Percentiles rank a stretch among this genome's conserved stretches.
phyloP scores from a whole-genome alignment of 78 protist species.

The Chrysochromulina parva region DNA sequence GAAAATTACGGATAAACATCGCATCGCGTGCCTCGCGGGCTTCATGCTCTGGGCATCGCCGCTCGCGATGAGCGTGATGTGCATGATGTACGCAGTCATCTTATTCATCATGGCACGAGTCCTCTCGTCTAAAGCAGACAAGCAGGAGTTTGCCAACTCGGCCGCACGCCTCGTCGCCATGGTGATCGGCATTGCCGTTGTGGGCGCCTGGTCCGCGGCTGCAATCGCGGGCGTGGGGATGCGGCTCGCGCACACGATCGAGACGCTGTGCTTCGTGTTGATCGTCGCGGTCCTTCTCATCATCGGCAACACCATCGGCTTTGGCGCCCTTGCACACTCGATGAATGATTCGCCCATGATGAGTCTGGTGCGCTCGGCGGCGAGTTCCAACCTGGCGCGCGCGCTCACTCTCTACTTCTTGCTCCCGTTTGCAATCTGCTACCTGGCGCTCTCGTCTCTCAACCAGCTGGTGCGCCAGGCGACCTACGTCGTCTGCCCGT shows the following conservation, averaged over 20 bases:
- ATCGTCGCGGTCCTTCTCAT: background rate
- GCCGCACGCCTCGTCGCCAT: no score
- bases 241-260: background rate
- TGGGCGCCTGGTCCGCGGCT: background rate
- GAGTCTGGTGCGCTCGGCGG: no score
- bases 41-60: no score
- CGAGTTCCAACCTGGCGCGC: background rate
- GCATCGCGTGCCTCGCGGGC: no score
- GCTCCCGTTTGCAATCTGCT: background rate
- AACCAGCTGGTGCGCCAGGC: background rate
- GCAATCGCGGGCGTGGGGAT: background rate
- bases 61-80: no score
- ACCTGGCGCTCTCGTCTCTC: background rate
- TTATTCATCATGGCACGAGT: no score
- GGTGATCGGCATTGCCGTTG: no score
- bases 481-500: background rate
- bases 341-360: background rate
- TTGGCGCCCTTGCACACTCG: background rate
- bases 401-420: background rate
- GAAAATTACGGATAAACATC: no score
- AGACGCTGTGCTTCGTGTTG: background rate
- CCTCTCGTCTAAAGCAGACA: no score
- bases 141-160: no score
- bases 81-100: no score
- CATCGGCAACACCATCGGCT: background rate